Evolutionary conservation across 108 stramenopile species (phyloP), one percentile per base, ranked within the genome.

Genomic region (Epipyxis sp.): DNA sequence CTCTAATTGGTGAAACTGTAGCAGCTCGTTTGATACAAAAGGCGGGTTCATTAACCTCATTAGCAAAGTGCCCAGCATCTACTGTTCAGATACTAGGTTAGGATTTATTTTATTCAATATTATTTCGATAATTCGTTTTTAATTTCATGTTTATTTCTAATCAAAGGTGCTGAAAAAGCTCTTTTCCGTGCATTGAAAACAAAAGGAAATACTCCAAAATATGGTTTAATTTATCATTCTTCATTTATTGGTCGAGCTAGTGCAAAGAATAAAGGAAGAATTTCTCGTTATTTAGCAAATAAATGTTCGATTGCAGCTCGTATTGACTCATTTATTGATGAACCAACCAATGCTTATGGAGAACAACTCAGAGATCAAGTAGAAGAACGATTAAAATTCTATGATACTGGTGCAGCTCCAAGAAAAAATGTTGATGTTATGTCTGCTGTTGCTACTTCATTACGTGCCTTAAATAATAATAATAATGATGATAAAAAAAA

Each of bases 111-210:
- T n/a, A n/a, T n/a, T n/a, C n/a, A n/a, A n/a, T n/a, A n/a, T n/a
- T n/a, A n/a, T n/a, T n/a, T n/a, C n/a, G n/a, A n/a, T n/a, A n/a
- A n/a, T n/a, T n/a, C n/a, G n/a, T n/a, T n/a, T n/a, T n/a, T n/a
- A n/a, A n/a, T n/a, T n/a, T n/a, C n/a, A n/a, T n/a, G n/a, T n/a
- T n/a, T n/a, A n/a, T n/a, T n/a, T n/a, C n/a, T n/a, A n/a, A n/a
- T n/a, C n/a, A n/a, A n/a, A n/a, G 98, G 98, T 42, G 97, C 97
- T n/a, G 98, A 99, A 84, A 99, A 99, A 90, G 98, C 96, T 1
- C 93, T 99, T 45, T 99, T 99, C 86, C 93, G 98, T 76, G 98
- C 98, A 3, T 91, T 99, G 1, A 99, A 99, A 87, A 99, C 97
- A 30, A 98, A 98, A 84, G 95, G 96, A 57, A 97, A 98, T 84